Evolutionary conservation across 306 rosid species (phyloP).

Genomic region (Trichosanthes truncata): DNA sequence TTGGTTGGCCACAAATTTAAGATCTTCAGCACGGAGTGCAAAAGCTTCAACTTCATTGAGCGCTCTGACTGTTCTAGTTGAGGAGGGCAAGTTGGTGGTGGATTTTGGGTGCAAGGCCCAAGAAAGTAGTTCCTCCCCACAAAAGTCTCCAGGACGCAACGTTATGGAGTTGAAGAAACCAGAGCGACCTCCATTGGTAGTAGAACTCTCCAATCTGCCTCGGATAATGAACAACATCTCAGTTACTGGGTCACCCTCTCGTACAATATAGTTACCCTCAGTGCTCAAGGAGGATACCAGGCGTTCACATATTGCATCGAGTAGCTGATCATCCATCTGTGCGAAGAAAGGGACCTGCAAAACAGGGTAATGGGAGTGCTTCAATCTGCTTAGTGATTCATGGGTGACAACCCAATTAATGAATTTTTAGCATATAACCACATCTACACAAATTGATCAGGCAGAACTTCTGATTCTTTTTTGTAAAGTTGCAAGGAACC

Average conservation of each 20-base stretch:
- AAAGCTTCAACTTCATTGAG: conserved; percentile 86
- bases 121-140: conserved; percentile 93
- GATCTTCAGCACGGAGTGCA: conserved; percentile 89
- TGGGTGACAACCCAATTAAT: neutral
- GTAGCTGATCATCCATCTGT: conserved; percentile 94
- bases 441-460: neutral
- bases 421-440: neutral
- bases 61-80: conserved; percentile 80
- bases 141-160: conserved; percentile 89
- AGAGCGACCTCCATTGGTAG: conserved; percentile 89
- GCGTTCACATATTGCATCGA: conserved; percentile 94
- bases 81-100: conserved; percentile 72
- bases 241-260: conserved; percentile 90
- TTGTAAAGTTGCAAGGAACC: neutral
- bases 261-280: conserved; percentile 70
- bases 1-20: conserved; percentile 92
- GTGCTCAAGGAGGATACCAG: conserved; percentile 92
- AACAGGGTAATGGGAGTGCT: neutral
- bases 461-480: neutral
- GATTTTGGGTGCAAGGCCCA: conserved; percentile 96
- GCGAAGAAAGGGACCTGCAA: conserved; percentile 94
- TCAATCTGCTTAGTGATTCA: conserved; percentile 10
- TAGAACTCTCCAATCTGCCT: conserved; percentile 86
- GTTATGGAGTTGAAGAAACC: conserved; percentile 89
- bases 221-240: conserved; percentile 90